These are phyloP conservation scores for Termitomyces sp. DNA, from an alignment of 768 basidiomycete genomes.

Conservation along the genomic window DNA sequence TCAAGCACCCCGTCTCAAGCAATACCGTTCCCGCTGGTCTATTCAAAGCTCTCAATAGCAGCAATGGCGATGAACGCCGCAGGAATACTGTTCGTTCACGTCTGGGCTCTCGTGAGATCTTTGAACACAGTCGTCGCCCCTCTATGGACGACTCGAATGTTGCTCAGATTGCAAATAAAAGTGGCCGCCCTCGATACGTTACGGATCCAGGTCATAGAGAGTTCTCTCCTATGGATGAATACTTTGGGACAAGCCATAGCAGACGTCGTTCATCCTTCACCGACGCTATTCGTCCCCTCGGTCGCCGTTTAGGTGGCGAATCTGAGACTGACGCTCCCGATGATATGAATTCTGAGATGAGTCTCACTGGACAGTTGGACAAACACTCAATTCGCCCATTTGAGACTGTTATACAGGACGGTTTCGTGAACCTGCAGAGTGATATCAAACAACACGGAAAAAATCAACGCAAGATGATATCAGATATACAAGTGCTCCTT, in stretches of 20 bases:
- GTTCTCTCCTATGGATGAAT: slow-evolving; percentile 26
- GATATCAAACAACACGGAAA: slow-evolving; percentile 27
- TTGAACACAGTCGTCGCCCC: slow-evolving; percentile 59
- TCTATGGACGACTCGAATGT: slow-evolving; percentile 77
- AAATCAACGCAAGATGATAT: slow-evolving; percentile 51
- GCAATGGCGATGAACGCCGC: slow-evolving; percentile 56
- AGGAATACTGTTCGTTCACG: slow-evolving; percentile 71
- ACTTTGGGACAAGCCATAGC: slow-evolving; percentile 31
- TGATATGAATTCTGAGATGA: slow-evolving; percentile 36
- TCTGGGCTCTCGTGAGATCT: slow-evolving; percentile 67
- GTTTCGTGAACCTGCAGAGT: slow-evolving; percentile 45
- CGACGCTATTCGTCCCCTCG: slow-evolving; percentile 35
- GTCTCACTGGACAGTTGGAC: slow-evolving; percentile 52
- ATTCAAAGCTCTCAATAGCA: slow-evolving; percentile 72
- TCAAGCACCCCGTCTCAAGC: slow-evolving; percentile 45
- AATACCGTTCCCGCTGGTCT: slow-evolving; percentile 83
- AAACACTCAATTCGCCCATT: slow-evolving; percentile 60
- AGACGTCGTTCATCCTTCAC: slow-evolving; percentile 56
- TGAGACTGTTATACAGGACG: slow-evolving; percentile 63
- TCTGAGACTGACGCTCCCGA: slow-evolving; percentile 31
- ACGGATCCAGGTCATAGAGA: slow-evolving; percentile 46
- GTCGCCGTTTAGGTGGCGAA: slow-evolving; percentile 3
- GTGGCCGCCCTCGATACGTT: slow-evolving; percentile 45
- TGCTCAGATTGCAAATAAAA: slow-evolving; percentile 59
- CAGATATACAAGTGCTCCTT: slow-evolving; percentile 64